Evolutionary conservation across 2,329 filamentous ascomycete genomes (phyloP), one percentile per base, ranked within the genome.

Genomic region (Fusarium multiceps): DNA sequence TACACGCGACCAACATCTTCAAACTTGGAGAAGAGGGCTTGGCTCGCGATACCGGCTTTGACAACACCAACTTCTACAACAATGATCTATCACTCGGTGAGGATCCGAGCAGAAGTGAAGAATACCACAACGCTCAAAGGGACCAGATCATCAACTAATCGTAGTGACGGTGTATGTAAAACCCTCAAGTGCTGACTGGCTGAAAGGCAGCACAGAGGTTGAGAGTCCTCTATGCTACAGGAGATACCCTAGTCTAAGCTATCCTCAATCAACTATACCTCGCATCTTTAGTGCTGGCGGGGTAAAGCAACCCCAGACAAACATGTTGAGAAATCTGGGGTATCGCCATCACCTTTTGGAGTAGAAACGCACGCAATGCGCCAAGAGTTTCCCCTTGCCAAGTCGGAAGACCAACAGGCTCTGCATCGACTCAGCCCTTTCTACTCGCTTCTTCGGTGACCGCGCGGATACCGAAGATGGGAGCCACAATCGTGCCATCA

Each of bases 41-140:
- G 28, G 37, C 25, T 63, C 8, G 18, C 14, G 34, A 40, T 30
- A 12, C 7, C n/a, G 16, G n/a, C 14, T 30, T 58, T 55, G 42
- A 51, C 32, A 21, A 47, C 54, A 50, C 41, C 42, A 49, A 41
- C 49, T 41, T 51, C 23, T 32, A 10, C 45, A 23, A 4, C 8
- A 30, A 25, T 40, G 13, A 34, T 34, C 10, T 32, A 16, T 20
- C 4, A 4, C 25, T 71, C 68, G 68, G 68, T 18, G 55, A 71
- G 68, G 63, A 48, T 71, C 68, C 63, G 68, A 64, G 23, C 11
- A n/a, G 4, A 12, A 42, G 6, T n/a, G 32, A 20, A n/a, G n/a
- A 40, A 32, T 2, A 5, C 18, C 12, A 25, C 21, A 21, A 12
- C 18, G 23, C 12, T n/a, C 16, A 30, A 41, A 20, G 45, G 11